Base-by-base conservation (phyloP, 2,329 filamentous ascomycete genomes). In the Teratosphaeria zuluensis region DNA sequence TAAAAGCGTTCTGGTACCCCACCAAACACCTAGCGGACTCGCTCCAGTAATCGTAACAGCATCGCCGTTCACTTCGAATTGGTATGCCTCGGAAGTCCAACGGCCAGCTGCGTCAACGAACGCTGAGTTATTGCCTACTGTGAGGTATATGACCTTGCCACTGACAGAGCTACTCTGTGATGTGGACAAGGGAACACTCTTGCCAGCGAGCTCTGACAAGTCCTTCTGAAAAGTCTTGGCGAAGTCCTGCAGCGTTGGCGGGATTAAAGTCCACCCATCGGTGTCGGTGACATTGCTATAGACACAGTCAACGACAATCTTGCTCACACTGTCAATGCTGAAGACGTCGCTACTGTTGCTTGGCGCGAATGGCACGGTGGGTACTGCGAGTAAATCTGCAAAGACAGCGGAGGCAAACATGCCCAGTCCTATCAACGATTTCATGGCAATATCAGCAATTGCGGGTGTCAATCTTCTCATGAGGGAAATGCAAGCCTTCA, bases 11-110 rank as follows among this genome's bases (percentile, higher is more conserved):
- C 81, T 74, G 0, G 81, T 83, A 42, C 77, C 81, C 82, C 82
- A 84, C 78, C 80, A 84, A 56, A 75, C 77, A 9, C 82, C 82
- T 5, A 82, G 73, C 0, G 81, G 76, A 55, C 80, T 81, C 6
- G 80, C 79, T 1, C 81, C 81, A 2, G 72, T 71, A 62, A 84
- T 78, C 11, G 69, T 71, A 14, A 83, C 69, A 2, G 76, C 74
- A 11, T 70, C 64, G 4, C 65, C 58, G 16, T 70, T 72, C 3
- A 81, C 69, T 11, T 72, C 69, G 11, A 83, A 68, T 3, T 70
- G 69, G 66, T 83, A 81, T 7, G 75, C 79, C 64, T 84, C 80
- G 0, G 77, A 74, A 0, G 79, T 81, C 42, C 64, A 66, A 7
- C 76, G 70, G 0, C 78, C 78, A 12, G 76, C 77, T 4, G 71